phyloP scores from a whole-genome alignment of 1,284 basidiomycete genomes.

The Athelia psychrophila region DNA sequence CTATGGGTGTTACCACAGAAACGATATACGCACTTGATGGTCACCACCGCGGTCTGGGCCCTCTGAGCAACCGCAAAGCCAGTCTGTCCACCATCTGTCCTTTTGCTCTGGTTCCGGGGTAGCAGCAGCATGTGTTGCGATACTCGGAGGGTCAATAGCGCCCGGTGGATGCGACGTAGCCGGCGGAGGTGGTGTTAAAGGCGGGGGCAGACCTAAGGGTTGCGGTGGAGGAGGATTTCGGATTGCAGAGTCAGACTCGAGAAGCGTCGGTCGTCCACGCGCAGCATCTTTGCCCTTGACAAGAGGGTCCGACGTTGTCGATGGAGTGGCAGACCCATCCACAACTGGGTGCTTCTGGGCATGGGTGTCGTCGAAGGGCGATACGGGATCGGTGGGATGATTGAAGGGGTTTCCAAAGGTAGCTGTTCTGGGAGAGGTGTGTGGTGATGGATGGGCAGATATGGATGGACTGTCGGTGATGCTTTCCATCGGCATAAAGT shows the following conservation, averaged over 20 bases:
- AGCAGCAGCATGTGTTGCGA: constrained; percentile 14
- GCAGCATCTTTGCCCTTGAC: constrained; percentile 4
- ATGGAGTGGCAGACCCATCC: constrained; percentile 19
- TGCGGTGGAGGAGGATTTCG: constrained; percentile 36
- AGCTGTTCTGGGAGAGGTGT: constrained; percentile 21
- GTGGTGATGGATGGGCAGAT: constrained; percentile 25
- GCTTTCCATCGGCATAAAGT: constrained; percentile 49
- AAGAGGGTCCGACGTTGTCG: constrained; percentile 11
- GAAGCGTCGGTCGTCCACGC: constrained; percentile 17
- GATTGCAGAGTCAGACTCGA: constrained; percentile 13
- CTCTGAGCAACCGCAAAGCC: constrained; percentile 76
- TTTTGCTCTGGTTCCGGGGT: constrained; percentile 26
- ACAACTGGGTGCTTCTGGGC: constrained; percentile 24
- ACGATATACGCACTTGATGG: constrained; percentile 52
- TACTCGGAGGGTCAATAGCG: constrained; percentile 35
- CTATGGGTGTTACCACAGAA: not conserved
- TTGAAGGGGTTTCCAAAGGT: constrained; percentile 45
- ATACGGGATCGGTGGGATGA: constrained; percentile 36
- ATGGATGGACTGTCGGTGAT: constrained; percentile 36
- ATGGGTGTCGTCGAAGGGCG: constrained; percentile 11
- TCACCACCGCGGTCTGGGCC: constrained; percentile 67
- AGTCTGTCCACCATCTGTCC: constrained; percentile 79
- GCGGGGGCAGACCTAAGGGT: constrained; percentile 56
- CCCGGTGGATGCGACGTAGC: constrained; percentile 35
- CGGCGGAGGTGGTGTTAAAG: constrained; percentile 54